Conservation (phyloP, 116 monocot species). For the Iris pallida region DNA sequence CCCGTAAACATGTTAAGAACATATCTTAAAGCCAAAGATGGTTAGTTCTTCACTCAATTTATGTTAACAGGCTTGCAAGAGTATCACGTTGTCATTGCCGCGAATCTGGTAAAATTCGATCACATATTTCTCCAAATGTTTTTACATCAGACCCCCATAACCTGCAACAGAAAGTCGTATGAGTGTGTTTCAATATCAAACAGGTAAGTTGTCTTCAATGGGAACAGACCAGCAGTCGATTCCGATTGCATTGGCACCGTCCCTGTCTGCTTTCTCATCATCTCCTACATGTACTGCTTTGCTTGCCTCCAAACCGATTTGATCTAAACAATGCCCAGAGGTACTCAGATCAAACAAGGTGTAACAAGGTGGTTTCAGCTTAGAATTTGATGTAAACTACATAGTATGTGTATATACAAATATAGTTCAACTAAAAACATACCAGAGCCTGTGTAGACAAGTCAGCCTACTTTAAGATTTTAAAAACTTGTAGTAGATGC, state of each 20-base stretch:
- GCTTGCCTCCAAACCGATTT: conserved; percentile 49
- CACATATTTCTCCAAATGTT: conserved; percentile 57
- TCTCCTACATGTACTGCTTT: conserved; percentile 91
- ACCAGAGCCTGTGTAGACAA: too few species aligned
- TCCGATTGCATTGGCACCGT: conserved; percentile 75
- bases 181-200: not conserved
- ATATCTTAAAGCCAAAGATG: too few species aligned
- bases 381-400: too few species aligned
- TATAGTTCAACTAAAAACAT: too few species aligned
- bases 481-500: too few species aligned
- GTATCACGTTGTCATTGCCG: not conserved
- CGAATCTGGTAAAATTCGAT: conserved; percentile 32
- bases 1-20: too few species aligned
- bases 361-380: too few species aligned
- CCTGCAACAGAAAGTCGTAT: conserved; percentile 34
- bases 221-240: conserved; percentile 72
- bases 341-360: not conserved
- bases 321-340: conserved; percentile 34
- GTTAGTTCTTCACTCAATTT: too few species aligned
- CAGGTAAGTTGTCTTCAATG: not conserved
- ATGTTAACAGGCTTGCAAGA: too few species aligned
- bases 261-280: conserved; percentile 76
- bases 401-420: too few species aligned
- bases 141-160: conserved; percentile 85
- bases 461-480: too few species aligned